Evolutionary conservation across 2,329 filamentous ascomycete genomes (phyloP).

Genomic region (Chaetothyriales sp.): DNA sequence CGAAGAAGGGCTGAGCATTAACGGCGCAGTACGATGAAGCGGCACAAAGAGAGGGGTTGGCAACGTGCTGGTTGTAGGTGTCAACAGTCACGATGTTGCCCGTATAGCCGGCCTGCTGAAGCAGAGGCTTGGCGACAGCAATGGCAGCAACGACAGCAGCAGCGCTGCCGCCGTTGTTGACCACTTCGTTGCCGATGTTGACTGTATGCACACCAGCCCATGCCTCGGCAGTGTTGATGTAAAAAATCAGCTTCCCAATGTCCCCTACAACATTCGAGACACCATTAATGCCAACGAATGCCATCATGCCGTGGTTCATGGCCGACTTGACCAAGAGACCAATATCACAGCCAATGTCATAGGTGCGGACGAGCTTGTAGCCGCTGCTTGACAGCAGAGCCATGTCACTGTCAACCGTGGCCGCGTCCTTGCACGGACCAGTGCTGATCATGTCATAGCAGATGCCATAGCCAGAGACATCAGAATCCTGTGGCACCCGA

Average conservation of each 20-base stretch:
- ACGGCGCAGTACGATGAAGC: constrained; percentile 65
- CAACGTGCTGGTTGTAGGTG: constrained; percentile 55
- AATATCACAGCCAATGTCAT: constrained; percentile 66
- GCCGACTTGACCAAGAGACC: constrained; percentile 49
- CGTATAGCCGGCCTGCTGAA: constrained; percentile 51
- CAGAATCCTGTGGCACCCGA: not conserved
- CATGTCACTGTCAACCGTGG: constrained; percentile 54
- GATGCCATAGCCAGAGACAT: constrained; percentile 33
- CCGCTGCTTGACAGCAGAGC: constrained; percentile 36
- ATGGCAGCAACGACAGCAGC: constrained; percentile 46
- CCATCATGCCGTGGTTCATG: constrained; percentile 49
- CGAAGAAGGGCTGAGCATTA: constrained; percentile 78
- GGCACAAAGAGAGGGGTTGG: constrained; percentile 56
- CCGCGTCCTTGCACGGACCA: constrained; percentile 51
- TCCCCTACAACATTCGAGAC: constrained; percentile 43
- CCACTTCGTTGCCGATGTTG: constrained; percentile 66
- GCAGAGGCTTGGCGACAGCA: constrained; percentile 40
- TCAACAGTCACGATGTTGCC: constrained; percentile 71
- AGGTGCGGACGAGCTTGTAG: constrained; percentile 58
- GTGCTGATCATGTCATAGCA: constrained; percentile 47
- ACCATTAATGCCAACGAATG: constrained; percentile 64
- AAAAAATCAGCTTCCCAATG: constrained; percentile 39
- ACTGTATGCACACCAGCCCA: constrained; percentile 60
- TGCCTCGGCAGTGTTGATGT: constrained; percentile 36
- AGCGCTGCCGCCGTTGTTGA: constrained; percentile 45